Evolutionary conservation across 2,329 filamentous ascomycete species (phyloP), one percentile per base, ranked within the genome.

Genomic region (Knufia fluminis): DNA sequence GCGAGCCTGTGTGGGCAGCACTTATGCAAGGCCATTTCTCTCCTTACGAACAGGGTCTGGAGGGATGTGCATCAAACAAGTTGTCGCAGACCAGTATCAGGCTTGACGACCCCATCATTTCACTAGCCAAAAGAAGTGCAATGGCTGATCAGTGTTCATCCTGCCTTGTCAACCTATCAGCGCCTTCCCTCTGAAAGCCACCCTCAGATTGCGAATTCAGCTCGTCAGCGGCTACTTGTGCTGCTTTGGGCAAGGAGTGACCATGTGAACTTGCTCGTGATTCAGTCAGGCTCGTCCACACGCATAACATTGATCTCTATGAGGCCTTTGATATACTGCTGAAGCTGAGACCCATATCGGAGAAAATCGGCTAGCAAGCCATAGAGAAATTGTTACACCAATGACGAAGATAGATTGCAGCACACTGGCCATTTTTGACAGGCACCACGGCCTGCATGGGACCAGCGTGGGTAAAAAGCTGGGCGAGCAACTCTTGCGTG

Each of bases 401-500:
- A 26, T 24, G 8, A 43, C 40, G 22, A 43, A 17, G 9, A 14
- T 14, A 36, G 33, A 36, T 8, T 6, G n/a, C 6, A 6, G n/a
- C 38, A 43, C 24, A 26, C 40, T 8, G 40, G 20, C 14, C n/a
- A 6, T 26, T 20, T n/a, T 20, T 4, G 10, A 26, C 40, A 20
- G 40, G 14, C 40, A 26, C 23, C 38, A 14, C 22, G 16, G n/a
- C 24, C 23, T 43, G 20, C 10, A 24, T 26, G 22, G 22, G 10
- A 16, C 19, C 19, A n/a, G 3, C 3, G 7, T 24, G 6, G 22
- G 42, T 9, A 45, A 6, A 26, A 32, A 10, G 16, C 24, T 17
- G 42, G 24, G 19, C 40, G 23, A 23, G 42, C 42, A 45, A 17
- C 3, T 32, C 10, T 44, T 45, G 42, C 42, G 24, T 45, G 42